phyloP scores from a whole-genome alignment of 371 early-diverging fungal genomes.

The Rhizopus microsporus region DNA sequence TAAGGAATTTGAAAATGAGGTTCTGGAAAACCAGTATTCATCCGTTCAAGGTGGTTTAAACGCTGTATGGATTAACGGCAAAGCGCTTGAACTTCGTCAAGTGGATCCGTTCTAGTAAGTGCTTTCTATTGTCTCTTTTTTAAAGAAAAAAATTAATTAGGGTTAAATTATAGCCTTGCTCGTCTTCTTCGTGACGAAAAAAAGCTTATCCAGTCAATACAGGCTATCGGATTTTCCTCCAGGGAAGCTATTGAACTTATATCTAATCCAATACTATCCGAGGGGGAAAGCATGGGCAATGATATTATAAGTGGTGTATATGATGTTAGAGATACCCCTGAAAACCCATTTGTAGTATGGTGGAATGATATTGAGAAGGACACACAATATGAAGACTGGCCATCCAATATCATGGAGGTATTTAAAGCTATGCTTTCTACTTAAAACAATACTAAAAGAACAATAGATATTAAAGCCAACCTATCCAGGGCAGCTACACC shows the following conservation, averaged over 20 bases:
- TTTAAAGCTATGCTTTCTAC: not conserved
- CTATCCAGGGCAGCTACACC: constrained; percentile 72
- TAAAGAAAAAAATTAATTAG: not conserved
- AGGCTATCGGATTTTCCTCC: constrained; percentile 53
- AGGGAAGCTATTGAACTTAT: constrained; percentile 70
- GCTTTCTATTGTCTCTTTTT: not conserved
- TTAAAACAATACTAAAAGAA: not conserved
- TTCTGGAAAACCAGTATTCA: constrained; percentile 35
- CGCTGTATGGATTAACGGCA: constrained; percentile 72
- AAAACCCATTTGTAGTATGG: constrained; percentile 67
- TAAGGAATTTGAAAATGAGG: constrained; percentile 26
- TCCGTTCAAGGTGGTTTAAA: constrained; percentile 34
- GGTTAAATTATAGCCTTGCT: constrained; percentile 17
- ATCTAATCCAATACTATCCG: constrained; percentile 40
- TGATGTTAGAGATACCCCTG: constrained; percentile 76
- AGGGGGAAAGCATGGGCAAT: constrained; percentile 21
- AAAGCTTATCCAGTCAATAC: constrained; percentile 44
- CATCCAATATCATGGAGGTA: constrained; percentile 54
- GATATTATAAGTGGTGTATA: constrained; percentile 57
- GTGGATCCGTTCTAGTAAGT: constrained; percentile 71
- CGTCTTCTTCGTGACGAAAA: constrained; percentile 32
- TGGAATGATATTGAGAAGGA: constrained; percentile 91
- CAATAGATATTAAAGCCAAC: constrained; percentile 52
- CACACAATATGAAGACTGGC: constrained; percentile 72
- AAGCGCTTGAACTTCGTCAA: constrained; percentile 50